Conservation (phyloP, 345 rosid species). For the Salix caprea region DNA sequence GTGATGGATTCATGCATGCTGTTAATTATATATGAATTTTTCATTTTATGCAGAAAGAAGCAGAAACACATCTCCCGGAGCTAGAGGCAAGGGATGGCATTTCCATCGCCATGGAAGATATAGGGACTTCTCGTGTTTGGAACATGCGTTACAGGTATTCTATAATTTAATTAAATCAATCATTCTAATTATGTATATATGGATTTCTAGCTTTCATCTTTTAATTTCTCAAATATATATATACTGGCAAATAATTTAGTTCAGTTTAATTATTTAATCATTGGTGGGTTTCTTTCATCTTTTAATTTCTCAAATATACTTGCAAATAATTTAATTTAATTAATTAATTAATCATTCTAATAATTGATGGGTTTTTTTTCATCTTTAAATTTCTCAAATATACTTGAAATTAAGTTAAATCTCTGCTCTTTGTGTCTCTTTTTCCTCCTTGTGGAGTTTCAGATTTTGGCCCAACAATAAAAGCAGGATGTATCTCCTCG, state of each 20-base stretch:
- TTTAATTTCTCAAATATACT: background rate
- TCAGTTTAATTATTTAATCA: too few species aligned
- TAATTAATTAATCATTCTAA: too few species aligned
- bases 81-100: slow-evolving; percentile 96
- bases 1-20: too few species aligned
- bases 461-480: slow-evolving; percentile 99
- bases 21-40: too few species aligned
- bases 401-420: slow-evolving; percentile 14
- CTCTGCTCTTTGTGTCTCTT: background rate
- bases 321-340: too few species aligned
- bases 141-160: slow-evolving; percentile 94
- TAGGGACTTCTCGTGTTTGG: slow-evolving; percentile 94
- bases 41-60: slow-evolving; percentile 62
- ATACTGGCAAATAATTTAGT: too few species aligned
- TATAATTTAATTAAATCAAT: background rate
- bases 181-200: too few species aligned
- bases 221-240: background rate
- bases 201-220: background rate
- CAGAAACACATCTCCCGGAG: slow-evolving; percentile 94
- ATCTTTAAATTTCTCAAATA: background rate
- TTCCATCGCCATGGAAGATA: slow-evolving; percentile 94
- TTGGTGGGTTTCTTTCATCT: background rate
- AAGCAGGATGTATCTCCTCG: slow-evolving; percentile 99
- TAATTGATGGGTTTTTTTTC: background rate
- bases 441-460: slow-evolving; percentile 36